A percentile compares a stretch with the other conserved stretches of the same genome.
phyloP scores from a whole-genome alignment of 192 early-diverging fungal species.

The Coemansia sp. region DNA sequence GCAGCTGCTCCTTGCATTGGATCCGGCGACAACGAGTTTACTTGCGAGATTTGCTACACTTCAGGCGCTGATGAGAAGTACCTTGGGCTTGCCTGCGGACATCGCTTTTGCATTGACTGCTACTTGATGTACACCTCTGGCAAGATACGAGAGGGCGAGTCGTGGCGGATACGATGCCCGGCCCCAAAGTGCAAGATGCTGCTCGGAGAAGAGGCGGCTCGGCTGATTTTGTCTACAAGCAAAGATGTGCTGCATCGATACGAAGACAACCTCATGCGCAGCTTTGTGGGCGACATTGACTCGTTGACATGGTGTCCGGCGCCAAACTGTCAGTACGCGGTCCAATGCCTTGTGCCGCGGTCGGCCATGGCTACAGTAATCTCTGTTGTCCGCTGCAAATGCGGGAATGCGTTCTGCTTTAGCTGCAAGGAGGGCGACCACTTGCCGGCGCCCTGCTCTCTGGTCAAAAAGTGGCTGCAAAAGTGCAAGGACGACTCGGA shows the following conservation, averaged over 20 bases:
- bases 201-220: constrained; percentile 79
- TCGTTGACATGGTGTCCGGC: constrained; percentile 90
- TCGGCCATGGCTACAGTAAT: constrained; percentile 67
- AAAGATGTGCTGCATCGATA: constrained; percentile 57
- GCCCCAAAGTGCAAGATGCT: constrained; percentile 70
- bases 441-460: constrained; percentile 77
- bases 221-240: constrained; percentile 58
- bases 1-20: constrained; percentile 11
- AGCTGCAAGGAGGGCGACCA: constrained; percentile 83
- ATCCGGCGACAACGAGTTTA: constrained; percentile 51
- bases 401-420: constrained; percentile 85
- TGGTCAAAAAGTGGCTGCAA: constrained; percentile 84
- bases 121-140: constrained; percentile 77
- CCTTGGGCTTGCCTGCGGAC: constrained; percentile 77
- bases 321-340: constrained; percentile 89
- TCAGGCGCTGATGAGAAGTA: constrained; percentile 29
- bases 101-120: constrained; percentile 85
- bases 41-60: constrained; percentile 89
- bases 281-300: constrained; percentile 87
- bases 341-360: constrained; percentile 80
- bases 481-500: constrained; percentile 98
- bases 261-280: constrained; percentile 62
- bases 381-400: constrained; percentile 82
- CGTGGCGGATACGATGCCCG: constrained; percentile 81
- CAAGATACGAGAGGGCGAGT: constrained; percentile 87